Conservation (phyloP, 1,284 basidiomycete genomes). For the Amylostereum areolatum region DNA sequence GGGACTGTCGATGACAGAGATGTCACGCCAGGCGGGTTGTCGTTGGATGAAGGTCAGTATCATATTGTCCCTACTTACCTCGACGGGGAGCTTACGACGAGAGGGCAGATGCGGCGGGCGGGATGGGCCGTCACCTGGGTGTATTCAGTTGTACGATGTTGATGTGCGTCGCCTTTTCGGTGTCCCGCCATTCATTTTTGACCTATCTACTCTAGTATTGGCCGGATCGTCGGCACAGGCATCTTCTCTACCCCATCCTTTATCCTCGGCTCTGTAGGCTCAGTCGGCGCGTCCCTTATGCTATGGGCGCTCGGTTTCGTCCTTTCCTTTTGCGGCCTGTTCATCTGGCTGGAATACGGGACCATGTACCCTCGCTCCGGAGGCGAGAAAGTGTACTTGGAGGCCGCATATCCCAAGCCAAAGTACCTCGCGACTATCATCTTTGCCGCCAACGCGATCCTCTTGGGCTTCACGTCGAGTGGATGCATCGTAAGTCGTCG, state of each 20-base stretch:
- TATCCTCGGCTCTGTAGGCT: conserved; percentile 43
- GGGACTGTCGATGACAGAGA: too few relatives aligned
- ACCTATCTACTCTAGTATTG: conserved; percentile 28
- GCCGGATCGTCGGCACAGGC: conserved; percentile 53
- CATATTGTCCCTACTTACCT: too few relatives aligned
- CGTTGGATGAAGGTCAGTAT: too few relatives aligned
- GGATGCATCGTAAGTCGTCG: neutral
- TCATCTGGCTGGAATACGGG: conserved; percentile 54
- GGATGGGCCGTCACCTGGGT: conserved; percentile 46
- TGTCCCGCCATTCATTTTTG: neutral
- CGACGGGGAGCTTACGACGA: too few relatives aligned
- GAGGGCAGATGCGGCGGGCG: conserved; percentile 34
- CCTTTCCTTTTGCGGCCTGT: conserved; percentile 45
- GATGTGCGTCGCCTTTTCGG: conserved; percentile 18
- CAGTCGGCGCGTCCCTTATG: conserved; percentile 47
- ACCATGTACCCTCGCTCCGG: conserved; percentile 49
- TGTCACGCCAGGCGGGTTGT: too few relatives aligned
- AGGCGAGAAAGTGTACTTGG: conserved; percentile 52
- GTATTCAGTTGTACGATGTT: conserved; percentile 44
- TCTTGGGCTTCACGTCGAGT: conserved; percentile 35
- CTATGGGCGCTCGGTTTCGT: conserved; percentile 53
- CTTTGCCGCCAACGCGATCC: conserved; percentile 48
- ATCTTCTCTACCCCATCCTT: conserved; percentile 61
- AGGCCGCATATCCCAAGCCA: conserved; percentile 41
- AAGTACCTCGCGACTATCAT: conserved; percentile 41